These are phyloP conservation scores for Mesembryanthemum crystallinum DNA, from an alignment of 148 eudicot genomes.

Conservation along the genomic window DNA sequence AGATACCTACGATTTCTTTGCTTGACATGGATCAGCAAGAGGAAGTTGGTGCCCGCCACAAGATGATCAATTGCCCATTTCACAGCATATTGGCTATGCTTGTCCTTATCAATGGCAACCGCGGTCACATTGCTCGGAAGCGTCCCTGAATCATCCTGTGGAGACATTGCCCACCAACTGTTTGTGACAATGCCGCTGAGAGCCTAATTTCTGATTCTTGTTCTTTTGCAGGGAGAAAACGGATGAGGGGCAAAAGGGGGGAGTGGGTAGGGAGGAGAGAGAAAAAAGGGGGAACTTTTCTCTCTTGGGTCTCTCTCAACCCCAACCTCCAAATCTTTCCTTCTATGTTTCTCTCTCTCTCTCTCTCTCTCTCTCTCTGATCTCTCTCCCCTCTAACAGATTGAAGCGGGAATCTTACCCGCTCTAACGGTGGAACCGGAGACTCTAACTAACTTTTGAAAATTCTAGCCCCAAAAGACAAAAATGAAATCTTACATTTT, in stretches of 20 bases:
- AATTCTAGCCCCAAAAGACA: background rate
- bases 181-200: conserved; percentile 23
- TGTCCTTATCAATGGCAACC: conserved; percentile 62
- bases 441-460: conserved; percentile 5
- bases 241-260: background rate
- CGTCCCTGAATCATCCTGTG: background rate
- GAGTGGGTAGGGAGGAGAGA: conserved; percentile 3
- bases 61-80: conserved; percentile 63
- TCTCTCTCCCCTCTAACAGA: background rate
- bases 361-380: too few relatives aligned
- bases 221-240: background rate
- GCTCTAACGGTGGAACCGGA: background rate
- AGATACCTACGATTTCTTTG: conserved; percentile 46
- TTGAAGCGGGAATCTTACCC: conserved; percentile 23
- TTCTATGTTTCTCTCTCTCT: background rate
- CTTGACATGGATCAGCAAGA: conserved; percentile 48
- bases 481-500: background rate
- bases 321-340: conserved; percentile 2
- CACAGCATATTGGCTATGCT: conserved; percentile 49
- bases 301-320: conserved; percentile 23
- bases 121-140: conserved; percentile 24
- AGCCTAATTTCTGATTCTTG: background rate
- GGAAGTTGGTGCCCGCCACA: conserved; percentile 10
- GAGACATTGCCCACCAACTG: conserved; percentile 25
- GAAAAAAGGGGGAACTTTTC: conserved; percentile 14